Evolutionary conservation across 179 eudicot genomes (phyloP).

Genomic region (Nepenthes alata): DNA sequence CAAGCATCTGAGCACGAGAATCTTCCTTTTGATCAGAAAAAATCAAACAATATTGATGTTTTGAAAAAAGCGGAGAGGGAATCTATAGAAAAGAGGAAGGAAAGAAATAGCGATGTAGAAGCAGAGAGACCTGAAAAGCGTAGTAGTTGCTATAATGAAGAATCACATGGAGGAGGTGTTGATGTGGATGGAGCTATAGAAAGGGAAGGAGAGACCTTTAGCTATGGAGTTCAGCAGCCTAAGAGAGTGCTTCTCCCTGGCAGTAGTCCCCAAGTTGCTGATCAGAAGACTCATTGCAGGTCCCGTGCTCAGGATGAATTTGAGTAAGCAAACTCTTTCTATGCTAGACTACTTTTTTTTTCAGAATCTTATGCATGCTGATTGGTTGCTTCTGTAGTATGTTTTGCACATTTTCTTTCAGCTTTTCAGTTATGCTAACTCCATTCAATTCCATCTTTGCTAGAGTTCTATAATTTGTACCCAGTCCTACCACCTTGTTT

Average conservation of each 20-base stretch:
- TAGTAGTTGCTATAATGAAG: constrained; percentile 49
- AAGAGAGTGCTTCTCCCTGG: constrained; percentile 89
- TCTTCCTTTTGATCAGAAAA: constrained; percentile 44
- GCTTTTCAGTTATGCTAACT: too few relatives aligned
- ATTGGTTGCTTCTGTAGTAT: too few relatives aligned
- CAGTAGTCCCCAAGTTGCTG: constrained; percentile 64
- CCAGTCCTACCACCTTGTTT: too few relatives aligned
- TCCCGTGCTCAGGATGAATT: constrained; percentile 59
- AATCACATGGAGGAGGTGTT: constrained; percentile 49
- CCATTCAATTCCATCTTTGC: too few relatives aligned
- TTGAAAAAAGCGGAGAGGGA: constrained; percentile 61
- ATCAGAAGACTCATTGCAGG: constrained; percentile 60
- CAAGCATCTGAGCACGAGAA: constrained; percentile 36
- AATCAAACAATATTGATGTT: constrained; percentile 47
- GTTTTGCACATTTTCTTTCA: too few relatives aligned
- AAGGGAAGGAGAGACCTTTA: constrained; percentile 59
- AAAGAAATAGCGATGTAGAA: constrained; percentile 65
- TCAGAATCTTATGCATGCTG: too few relatives aligned
- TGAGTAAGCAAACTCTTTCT: constrained; percentile 34
- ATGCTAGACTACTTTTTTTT: not conserved
- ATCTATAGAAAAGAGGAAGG: constrained; percentile 62
- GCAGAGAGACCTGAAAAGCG: constrained; percentile 82
- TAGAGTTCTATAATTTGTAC: too few relatives aligned
- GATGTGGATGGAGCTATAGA: constrained; percentile 53
- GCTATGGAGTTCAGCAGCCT: constrained; percentile 67